phyloP scores from a whole-genome alignment of 2,329 filamentous ascomycete genomes.

The Penicillium sp. region DNA sequence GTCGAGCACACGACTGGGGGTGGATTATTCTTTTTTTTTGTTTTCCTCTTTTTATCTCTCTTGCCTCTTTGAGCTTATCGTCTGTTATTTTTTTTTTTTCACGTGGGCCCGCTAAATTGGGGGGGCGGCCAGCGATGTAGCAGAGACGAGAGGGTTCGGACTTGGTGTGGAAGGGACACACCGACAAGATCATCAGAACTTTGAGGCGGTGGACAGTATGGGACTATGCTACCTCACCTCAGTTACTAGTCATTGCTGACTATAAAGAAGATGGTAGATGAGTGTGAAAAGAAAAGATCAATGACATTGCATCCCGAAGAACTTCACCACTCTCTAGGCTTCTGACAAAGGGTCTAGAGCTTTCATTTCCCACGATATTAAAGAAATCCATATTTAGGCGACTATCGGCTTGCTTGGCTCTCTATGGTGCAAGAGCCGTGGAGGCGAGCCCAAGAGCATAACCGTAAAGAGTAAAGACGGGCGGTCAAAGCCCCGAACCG shows the following conservation, averaged over 20 bases:
- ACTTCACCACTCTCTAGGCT: too few relatives aligned
- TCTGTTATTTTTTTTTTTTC: slow-evolving; percentile 10
- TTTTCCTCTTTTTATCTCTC: slow-evolving; percentile 9
- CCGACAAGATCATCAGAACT: background rate
- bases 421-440: too few relatives aligned
- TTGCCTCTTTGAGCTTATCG: slow-evolving; percentile 17
- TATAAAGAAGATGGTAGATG: too few relatives aligned
- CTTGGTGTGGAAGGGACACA: background rate
- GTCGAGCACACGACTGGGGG: slow-evolving; percentile 12
- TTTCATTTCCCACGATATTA: too few relatives aligned
- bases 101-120: slow-evolving; percentile 9
- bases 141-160: background rate
- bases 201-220: background rate
- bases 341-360: too few relatives aligned
- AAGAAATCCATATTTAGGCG: too few relatives aligned
- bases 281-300: too few relatives aligned
- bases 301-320: too few relatives aligned
- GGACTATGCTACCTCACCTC: background rate
- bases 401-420: too few relatives aligned
- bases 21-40: too few relatives aligned
- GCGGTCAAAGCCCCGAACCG: slow-evolving; percentile 15
- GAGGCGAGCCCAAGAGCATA: background rate
- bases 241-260: background rate
- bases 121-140: background rate
- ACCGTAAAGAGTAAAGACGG: slow-evolving; percentile 6